These are phyloP conservation scores for Hymenoscyphus salicellus DNA, from an alignment of 2,329 filamentous ascomycete genomes.

Conservation along the genomic window DNA sequence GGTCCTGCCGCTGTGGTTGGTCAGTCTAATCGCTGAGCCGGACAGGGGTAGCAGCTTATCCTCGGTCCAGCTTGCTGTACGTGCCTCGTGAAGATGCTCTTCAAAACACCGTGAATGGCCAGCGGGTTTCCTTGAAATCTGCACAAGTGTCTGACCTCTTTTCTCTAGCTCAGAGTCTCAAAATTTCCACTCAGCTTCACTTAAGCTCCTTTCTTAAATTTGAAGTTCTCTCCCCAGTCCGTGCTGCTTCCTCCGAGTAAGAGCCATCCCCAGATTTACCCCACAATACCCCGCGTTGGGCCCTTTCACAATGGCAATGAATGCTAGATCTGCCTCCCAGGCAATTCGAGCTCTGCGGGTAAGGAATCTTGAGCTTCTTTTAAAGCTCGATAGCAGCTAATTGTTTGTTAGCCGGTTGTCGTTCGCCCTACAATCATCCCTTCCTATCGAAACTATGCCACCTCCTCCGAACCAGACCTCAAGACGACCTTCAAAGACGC, in stretches of 20 bases:
- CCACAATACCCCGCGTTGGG: slow-evolving; percentile 27
- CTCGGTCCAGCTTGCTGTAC: neutral
- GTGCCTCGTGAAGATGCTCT: neutral
- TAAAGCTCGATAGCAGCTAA: slow-evolving; percentile 16
- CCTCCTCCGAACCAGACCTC: slow-evolving; percentile 79
- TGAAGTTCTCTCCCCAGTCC: neutral
- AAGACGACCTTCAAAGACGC: slow-evolving; percentile 80
- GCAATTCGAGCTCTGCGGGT: slow-evolving; percentile 65
- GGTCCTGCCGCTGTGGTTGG: no score
- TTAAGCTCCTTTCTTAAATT: neutral
- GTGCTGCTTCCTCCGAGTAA: neutral
- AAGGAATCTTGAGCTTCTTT: slow-evolving; percentile 26
- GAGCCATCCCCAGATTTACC: slow-evolving; percentile 19
- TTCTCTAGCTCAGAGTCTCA: neutral
- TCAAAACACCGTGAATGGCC: neutral
- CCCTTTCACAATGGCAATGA: slow-evolving; percentile 57
- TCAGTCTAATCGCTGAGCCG: neutral
- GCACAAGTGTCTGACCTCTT: neutral
- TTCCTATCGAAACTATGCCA: slow-evolving; percentile 61
- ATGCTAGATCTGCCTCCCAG: slow-evolving; percentile 58
- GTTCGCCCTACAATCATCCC: slow-evolving; percentile 35
- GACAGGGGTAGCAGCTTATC: slow-evolving; percentile 1
- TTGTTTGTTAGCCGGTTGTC: slow-evolving; percentile 30
- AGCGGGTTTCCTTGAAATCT: neutral
- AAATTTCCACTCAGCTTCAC: neutral